phyloP scores from a whole-genome alignment of 306 rosid genomes.

The Cyclanthera cordifolia region DNA sequence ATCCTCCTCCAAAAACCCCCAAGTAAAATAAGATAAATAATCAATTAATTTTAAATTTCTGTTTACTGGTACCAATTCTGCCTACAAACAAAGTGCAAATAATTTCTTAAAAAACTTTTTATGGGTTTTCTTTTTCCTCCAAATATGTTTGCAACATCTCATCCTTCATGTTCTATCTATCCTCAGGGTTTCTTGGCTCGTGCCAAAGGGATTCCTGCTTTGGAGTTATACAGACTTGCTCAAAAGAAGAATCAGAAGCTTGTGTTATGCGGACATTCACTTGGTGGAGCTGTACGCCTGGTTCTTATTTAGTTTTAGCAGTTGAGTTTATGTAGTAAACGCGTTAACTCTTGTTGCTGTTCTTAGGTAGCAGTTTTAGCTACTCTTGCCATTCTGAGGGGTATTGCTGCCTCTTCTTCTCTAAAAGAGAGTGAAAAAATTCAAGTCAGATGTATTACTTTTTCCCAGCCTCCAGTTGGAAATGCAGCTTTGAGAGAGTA shows the following conservation, averaged over 20 bases:
- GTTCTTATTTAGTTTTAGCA: neutral
- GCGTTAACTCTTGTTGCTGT: conserved; percentile 15
- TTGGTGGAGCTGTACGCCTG: conserved; percentile 92
- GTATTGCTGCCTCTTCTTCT: conserved; percentile 79
- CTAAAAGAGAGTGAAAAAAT: conserved; percentile 64
- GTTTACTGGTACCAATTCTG: neutral
- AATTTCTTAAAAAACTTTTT: neutral
- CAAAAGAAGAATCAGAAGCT: conserved; percentile 89
- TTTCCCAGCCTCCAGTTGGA: conserved; percentile 98
- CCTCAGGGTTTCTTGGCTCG: conserved; percentile 93
- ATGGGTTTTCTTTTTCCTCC: neutral
- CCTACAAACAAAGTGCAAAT: neutral
- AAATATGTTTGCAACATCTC: neutral
- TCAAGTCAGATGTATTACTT: conserved; percentile 73
- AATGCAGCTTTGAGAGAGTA: conserved; percentile 98
- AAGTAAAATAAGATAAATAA: neutral
- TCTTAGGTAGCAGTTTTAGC: conserved; percentile 85
- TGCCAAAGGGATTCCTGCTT: conserved; percentile 94
- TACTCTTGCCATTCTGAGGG: conserved; percentile 97
- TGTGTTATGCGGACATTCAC: conserved; percentile 94
- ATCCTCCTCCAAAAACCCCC: too few relatives aligned
- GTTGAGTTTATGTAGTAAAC: conserved; percentile 4
- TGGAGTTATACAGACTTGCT: conserved; percentile 90
- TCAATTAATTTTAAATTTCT: neutral
- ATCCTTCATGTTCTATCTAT: neutral